Percentiles rank a stretch among this genome's conserved stretches.
These are phyloP conservation scores for Eremochloa ophiuroides DNA, from an alignment of 176 grass and related monocot species.

Conservation along the genomic window DNA sequence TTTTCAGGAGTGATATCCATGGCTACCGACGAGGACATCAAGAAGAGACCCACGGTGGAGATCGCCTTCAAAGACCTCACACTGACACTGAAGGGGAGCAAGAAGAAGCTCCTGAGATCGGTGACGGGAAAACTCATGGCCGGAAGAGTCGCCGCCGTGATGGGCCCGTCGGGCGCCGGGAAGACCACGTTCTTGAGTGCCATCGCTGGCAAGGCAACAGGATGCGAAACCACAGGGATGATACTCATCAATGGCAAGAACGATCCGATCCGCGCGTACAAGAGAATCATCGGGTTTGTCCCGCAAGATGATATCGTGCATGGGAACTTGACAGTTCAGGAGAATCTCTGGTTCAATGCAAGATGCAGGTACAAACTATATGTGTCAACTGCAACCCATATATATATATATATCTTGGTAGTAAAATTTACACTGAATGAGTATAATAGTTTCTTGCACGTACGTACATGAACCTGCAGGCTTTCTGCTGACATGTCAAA, in stretches of 20 bases:
- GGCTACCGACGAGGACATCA: constrained; percentile 68
- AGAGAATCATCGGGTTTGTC: constrained; percentile 94
- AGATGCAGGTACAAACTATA: constrained; percentile 69
- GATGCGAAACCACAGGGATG: constrained; percentile 51
- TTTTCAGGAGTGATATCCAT: constrained; percentile 89
- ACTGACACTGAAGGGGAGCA: constrained; percentile 82
- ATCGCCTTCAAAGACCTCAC: constrained; percentile 85
- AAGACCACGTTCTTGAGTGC: constrained; percentile 93
- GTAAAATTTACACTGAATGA: background rate
- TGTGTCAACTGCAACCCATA: too few relatives aligned
- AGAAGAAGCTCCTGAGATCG: constrained; percentile 69
- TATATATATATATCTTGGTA: too few relatives aligned
- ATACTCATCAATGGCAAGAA: constrained; percentile 80
- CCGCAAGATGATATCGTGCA: constrained; percentile 97
- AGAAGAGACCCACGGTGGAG: constrained; percentile 62
- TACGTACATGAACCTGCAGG: constrained; percentile 39
- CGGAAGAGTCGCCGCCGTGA: constrained; percentile 77
- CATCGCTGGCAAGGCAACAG: constrained; percentile 79
- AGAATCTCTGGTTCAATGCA: constrained; percentile 94
- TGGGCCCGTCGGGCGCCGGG: constrained; percentile 91
- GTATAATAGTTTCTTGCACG: background rate
- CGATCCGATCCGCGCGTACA: constrained; percentile 80
- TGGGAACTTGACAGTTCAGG: constrained; percentile 92
- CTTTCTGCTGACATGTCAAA: constrained; percentile 74
- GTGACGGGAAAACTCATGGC: constrained; percentile 85